Conservation (phyloP, 306 rosid genomes). For the Mimosa pudica region DNA sequence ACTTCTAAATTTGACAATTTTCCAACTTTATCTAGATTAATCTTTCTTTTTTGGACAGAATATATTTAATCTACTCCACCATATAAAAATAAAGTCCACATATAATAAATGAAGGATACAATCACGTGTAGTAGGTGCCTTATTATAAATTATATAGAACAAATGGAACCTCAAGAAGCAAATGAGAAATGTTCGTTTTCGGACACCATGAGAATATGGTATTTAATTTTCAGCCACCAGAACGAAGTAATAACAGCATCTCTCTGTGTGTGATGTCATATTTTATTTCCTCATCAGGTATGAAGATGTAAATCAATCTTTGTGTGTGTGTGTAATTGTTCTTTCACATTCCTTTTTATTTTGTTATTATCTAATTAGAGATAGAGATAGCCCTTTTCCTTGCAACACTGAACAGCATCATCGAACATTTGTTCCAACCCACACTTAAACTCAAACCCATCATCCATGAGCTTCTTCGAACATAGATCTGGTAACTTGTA, state of each 20-base stretch:
- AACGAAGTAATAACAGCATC: background rate
- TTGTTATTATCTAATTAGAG: slow-evolving; percentile 20
- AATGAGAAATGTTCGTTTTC: no score
- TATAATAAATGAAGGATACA: no score
- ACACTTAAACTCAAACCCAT: slow-evolving; percentile 46
- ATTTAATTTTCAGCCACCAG: background rate
- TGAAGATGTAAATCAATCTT: background rate
- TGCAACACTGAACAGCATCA: slow-evolving; percentile 50
- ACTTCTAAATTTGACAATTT: no score
- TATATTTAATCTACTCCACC: no score
- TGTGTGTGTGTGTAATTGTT: background rate
- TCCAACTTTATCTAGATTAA: no score
- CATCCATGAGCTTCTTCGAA: slow-evolving; percentile 52
- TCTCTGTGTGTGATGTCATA: background rate
- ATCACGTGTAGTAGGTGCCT: no score
- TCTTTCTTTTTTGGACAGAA: no score
- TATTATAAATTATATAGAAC: no score
- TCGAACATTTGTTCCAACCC: slow-evolving; percentile 42
- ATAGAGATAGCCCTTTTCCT: slow-evolving; percentile 48
- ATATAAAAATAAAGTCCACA: no score
- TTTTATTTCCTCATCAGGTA: background rate
- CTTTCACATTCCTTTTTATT: background rate
- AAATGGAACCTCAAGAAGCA: no score
- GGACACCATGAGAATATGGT: no score
- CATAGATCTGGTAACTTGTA: background rate